phyloP scores from a whole-genome alignment of 2,329 filamentous ascomycete species.

The Claviceps capensis region DNA sequence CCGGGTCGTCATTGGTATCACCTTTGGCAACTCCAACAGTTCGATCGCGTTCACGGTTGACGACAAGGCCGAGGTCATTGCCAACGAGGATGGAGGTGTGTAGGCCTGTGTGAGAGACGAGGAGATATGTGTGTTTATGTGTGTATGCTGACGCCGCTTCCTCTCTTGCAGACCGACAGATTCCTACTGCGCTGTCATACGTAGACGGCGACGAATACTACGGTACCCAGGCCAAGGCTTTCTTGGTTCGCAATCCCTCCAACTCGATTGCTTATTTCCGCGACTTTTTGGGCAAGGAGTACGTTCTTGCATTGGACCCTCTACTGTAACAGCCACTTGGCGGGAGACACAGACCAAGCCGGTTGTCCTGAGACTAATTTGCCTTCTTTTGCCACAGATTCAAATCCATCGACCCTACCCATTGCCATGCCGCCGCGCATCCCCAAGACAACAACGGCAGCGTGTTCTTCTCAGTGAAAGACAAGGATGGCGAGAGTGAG shows the following conservation, averaged over 20 bases:
- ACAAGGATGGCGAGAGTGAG: constrained; percentile 50
- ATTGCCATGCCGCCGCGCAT: constrained; percentile 87
- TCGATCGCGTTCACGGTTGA: constrained; percentile 90
- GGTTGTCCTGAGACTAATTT: not conserved
- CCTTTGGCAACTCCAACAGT: constrained; percentile 97
- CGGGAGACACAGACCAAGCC: not conserved
- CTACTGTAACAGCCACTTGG: no score
- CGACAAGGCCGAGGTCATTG: constrained; percentile 93
- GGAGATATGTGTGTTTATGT: not conserved
- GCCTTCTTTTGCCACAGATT: constrained; percentile 37
- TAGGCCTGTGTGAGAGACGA: constrained; percentile 6
- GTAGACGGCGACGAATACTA: constrained; percentile 94
- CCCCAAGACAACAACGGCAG: constrained; percentile 59
- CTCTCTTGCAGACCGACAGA: constrained; percentile 65
- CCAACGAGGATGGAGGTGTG: constrained; percentile 93
- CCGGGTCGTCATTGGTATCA: constrained; percentile 76
- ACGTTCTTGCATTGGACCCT: constrained; percentile 19
- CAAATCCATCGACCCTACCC: constrained; percentile 91
- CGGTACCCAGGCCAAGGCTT: constrained; percentile 85
- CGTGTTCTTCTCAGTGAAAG: constrained; percentile 72
- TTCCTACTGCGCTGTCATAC: constrained; percentile 88
- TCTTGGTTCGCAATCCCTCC: constrained; percentile 79
- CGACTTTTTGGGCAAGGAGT: constrained; percentile 92
- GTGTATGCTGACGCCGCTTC: not conserved
- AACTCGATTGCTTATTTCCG: constrained; percentile 95